phyloP scores from a whole-genome alignment of 768 basidiomycete genomes.

The Serpula lacrymans region DNA sequence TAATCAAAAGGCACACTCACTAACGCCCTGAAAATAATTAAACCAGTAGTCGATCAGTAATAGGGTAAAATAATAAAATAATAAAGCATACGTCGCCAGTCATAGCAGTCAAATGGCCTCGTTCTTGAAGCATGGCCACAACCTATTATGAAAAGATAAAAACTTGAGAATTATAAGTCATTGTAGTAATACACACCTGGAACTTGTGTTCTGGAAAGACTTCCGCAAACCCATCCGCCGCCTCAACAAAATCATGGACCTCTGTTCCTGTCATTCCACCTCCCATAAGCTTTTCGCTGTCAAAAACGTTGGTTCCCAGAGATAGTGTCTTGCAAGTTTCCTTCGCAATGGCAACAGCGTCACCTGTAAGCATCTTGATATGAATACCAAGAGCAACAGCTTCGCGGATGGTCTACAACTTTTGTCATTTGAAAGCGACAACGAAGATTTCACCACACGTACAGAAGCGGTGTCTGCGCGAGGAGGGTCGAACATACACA shows the following conservation, averaged over 20 bases:
- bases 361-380: conserved; percentile 52
- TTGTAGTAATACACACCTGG: no score
- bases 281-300: conserved; percentile 41
- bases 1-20: conserved; percentile 8
- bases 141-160: no score
- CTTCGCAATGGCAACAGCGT: conserved; percentile 47
- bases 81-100: conserved; percentile 33
- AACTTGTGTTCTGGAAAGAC: conserved; percentile 44
- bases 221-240: conserved; percentile 49
- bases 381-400: conserved; percentile 40
- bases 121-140: conserved; percentile 37
- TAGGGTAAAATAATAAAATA: not conserved
- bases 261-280: conserved; percentile 41
- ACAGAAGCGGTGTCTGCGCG: conserved; percentile 39
- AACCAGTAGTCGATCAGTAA: conserved; percentile 1
- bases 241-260: conserved; percentile 36
- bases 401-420: conserved; percentile 37
- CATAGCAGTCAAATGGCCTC: conserved; percentile 42
- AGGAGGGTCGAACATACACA: conserved; percentile 45
- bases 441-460: conserved; percentile 8
- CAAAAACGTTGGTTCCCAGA: conserved; percentile 44
- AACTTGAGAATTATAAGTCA: no score
- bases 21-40: conserved; percentile 4
- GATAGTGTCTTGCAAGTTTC: conserved; percentile 44
- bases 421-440: not conserved